Conservation (phyloP, 2,329 filamentous ascomycete genomes). For the Sordariomycetes sp. region DNA sequence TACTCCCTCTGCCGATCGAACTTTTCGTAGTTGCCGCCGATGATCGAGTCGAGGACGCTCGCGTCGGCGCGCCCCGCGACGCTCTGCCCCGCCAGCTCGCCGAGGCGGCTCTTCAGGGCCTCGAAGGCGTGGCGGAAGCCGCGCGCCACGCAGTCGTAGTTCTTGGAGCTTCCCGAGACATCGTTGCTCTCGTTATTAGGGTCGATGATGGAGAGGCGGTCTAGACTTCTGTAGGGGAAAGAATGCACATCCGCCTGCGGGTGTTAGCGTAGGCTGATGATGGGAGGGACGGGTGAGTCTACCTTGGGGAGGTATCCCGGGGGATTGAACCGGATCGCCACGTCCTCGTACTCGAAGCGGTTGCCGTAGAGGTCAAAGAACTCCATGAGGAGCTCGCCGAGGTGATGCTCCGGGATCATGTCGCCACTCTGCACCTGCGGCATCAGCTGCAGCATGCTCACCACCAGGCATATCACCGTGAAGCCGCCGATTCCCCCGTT, state of each 20-base stretch:
- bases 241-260: conserved; percentile 29
- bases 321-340: conserved; percentile 67
- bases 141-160: conserved; percentile 55
- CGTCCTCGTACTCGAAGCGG: conserved; percentile 57
- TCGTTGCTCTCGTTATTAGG: conserved; percentile 81
- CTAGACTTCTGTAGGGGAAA: conserved; percentile 46
- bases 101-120: conserved; percentile 47
- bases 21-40: conserved; percentile 9
- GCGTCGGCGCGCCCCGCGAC: background rate
- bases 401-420: conserved; percentile 51
- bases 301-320: conserved; percentile 73
- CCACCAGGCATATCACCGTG: conserved; percentile 85
- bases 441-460: conserved; percentile 75
- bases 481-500: conserved; percentile 90
- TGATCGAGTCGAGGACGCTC: conserved; percentile 8
- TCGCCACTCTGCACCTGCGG: conserved; percentile 55
- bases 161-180: conserved; percentile 75
- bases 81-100: conserved; percentile 27
- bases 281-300: conserved; percentile 13
- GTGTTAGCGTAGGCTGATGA: background rate
- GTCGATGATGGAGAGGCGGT: conserved; percentile 79
- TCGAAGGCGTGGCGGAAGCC: conserved; percentile 58
- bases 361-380: conserved; percentile 89
- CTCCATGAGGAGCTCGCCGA: conserved; percentile 73
- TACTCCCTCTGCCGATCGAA: conserved; percentile 8